Percentiles rank a stretch among this genome's conserved stretches.
phyloP scores from a whole-genome alignment of 331 rosid species.

The Phaseolus coccineus region DNA sequence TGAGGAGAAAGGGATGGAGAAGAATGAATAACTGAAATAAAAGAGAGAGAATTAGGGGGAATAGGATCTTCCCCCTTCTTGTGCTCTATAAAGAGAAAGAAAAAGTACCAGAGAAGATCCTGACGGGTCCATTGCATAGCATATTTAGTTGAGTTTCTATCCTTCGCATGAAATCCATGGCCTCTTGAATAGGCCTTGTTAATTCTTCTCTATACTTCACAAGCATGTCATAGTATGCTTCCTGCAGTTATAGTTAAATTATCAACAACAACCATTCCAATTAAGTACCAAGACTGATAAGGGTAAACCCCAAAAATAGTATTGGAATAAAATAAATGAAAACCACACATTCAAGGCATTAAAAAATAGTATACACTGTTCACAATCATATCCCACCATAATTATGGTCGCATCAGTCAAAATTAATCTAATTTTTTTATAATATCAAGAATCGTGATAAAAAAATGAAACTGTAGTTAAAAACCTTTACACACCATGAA shows the following conservation, averaged over 20 bases:
- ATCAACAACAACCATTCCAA: not conserved
- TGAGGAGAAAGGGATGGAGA: not conserved
- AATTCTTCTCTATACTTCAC: constrained; percentile 94
- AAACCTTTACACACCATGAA: constrained; percentile 63
- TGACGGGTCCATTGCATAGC: constrained; percentile 72
- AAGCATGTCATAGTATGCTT: constrained; percentile 92
- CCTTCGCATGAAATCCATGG: constrained; percentile 93
- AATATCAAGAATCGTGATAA: not conserved
- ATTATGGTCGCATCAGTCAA: not conserved
- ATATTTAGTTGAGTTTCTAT: constrained; percentile 82
- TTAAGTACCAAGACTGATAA: not conserved
- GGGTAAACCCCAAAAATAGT: not conserved
- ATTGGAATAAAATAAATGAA: not conserved
- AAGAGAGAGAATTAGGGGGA: not conserved
- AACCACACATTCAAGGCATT: not conserved
- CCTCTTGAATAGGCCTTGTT: constrained; percentile 93
- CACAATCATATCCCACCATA: not conserved
- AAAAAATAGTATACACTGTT: not conserved
- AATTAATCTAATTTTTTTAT: not conserved
- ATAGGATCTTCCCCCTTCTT: not conserved
- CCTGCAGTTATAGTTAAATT: constrained; percentile 53
- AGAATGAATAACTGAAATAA: not conserved
- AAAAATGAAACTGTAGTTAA: not conserved
- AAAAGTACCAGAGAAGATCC: constrained; percentile 73
- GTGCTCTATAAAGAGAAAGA: constrained; percentile 6